Base-by-base conservation (phyloP, 192 early-diverging fungal genomes). In the Chytriomyces sp. region DNA sequence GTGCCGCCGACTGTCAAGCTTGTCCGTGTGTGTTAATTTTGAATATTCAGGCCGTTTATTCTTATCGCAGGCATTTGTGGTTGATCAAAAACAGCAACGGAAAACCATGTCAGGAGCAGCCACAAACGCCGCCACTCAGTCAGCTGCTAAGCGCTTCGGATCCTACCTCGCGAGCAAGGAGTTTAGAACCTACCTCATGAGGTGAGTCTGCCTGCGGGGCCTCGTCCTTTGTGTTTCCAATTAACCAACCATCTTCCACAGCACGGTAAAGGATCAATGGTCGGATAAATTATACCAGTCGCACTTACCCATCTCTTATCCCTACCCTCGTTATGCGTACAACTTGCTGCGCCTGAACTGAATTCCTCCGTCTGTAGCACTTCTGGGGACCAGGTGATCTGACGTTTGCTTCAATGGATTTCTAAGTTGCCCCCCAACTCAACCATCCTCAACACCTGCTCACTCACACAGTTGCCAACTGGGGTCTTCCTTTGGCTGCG, bases 401-500 rank as follows among this genome's bases (percentile, higher is more conserved):
- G 67, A 11, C 43, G 35, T 35, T 20, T 70, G 10, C 50, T 28
- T 43, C 44, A 18, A 10, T 45, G 66, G 24, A 43, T 11, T 64
- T 24, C 35, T 10, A 20, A 45, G 20, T 46, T 46, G 11, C 45
- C 11, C 45, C 18, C 26, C 11, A 8, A 43, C 13, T 45, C 69
- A 18, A 28, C 23, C 49, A 69, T n/a, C 50, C 57, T 20, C 50
- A 72, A 62, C 18, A 11, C 35, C 47, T 46, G 16, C 23, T 4
- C 57, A 60, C 23, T n/a, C 28, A 9, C 53, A 45, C 67, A 80
- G 82, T 88, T 13, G 86, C 86, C 24, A 88, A 88, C 80, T 88
- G 97, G 97, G 97, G 97, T 61, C 90, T 99, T 65, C 97, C 97
- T 60, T 71, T 99, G 43, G 96, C 96, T 45, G 97, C 97, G 8